phyloP scores from a whole-genome alignment of 495 filamentous ascomycete genomes.

The Chaetomium fimeti region DNA sequence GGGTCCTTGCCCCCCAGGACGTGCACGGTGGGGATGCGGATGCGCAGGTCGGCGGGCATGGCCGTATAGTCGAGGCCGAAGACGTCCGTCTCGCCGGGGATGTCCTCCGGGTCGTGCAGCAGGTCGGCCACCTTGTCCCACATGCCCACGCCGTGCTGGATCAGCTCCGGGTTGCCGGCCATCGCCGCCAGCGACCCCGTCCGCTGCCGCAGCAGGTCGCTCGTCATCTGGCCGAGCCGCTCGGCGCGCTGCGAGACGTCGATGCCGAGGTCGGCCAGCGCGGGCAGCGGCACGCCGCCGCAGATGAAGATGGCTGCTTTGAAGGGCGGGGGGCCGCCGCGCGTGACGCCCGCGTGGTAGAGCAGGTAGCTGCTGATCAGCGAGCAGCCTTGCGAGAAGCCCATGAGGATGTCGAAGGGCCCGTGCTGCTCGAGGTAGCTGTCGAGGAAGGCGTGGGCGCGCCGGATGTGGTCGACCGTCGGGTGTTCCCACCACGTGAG shows the following conservation, averaged over 20 bases:
- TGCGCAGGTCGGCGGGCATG: constrained; percentile 41
- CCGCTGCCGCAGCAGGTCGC: constrained; percentile 30
- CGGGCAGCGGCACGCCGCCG: constrained; percentile 49
- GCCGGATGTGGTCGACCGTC: constrained; percentile 39
- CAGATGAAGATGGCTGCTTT: constrained; percentile 61
- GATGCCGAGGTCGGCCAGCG: constrained; percentile 54
- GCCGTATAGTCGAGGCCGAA: constrained; percentile 55
- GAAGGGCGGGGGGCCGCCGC: constrained; percentile 44
- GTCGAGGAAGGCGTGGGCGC: constrained; percentile 48
- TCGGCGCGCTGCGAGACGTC: constrained; percentile 45
- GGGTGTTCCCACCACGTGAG: constrained; percentile 48
- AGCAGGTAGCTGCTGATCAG: constrained; percentile 50
- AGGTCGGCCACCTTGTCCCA: constrained; percentile 35
- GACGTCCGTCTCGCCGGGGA: constrained; percentile 35
- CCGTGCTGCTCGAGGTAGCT: constrained; percentile 50
- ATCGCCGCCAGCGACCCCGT: constrained; percentile 35
- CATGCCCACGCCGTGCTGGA: constrained; percentile 28
- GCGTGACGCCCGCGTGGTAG: constrained; percentile 39
- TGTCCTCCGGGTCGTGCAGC: constrained; percentile 33
- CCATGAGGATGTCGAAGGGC: constrained; percentile 60
- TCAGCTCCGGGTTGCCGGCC: constrained; percentile 32
- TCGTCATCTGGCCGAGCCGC: constrained; percentile 38
- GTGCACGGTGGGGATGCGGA: constrained; percentile 62
- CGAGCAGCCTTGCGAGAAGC: constrained; percentile 60
- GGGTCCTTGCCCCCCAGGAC: constrained; percentile 61